phyloP scores from a whole-genome alignment of 2,329 filamentous ascomycete genomes.

The Elsinoe batatas region DNA sequence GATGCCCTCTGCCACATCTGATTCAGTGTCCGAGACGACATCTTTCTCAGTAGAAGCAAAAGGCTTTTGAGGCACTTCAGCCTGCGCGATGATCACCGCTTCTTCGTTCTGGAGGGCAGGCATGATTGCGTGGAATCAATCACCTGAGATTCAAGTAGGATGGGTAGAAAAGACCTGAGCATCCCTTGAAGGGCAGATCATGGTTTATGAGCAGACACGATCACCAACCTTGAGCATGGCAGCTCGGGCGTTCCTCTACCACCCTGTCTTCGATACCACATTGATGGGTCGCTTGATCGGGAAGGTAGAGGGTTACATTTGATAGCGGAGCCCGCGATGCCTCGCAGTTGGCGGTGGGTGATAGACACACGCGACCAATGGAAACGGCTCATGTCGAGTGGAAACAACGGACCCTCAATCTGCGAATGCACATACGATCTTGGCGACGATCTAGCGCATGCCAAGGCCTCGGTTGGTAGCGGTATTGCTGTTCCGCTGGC shows the following conservation, averaged over 20 bases:
- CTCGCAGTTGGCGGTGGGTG: neutral
- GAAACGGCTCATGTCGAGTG: neutral
- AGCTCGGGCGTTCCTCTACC: neutral
- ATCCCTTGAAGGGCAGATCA: neutral
- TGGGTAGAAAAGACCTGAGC: neutral
- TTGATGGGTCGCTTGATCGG: conserved; percentile 3
- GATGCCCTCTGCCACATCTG: conserved; percentile 2
- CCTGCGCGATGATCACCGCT: conserved; percentile 4
- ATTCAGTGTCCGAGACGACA: conserved; percentile 2
- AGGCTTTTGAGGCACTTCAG: conserved; percentile 7
- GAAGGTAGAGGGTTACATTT: conserved; percentile 5
- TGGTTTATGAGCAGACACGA: neutral
- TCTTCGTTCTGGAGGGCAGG: conserved; percentile 7
- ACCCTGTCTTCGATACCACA: neutral
- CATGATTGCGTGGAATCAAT: neutral
- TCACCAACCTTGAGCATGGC: neutral
- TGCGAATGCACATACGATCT: conserved; percentile 8
- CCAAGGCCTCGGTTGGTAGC: conserved; percentile 10
- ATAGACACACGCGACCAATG: conserved; percentile 11
- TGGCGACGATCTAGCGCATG: conserved; percentile 8
- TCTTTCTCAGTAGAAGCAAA: conserved; percentile 5
- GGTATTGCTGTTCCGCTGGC: neutral
- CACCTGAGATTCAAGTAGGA: neutral
- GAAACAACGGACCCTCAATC: conserved; percentile 11
- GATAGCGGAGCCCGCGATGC: conserved; percentile 9